Evolutionary conservation across 805 yeast genomes (phyloP).

Genomic region (Lipomyces chichibuensis): DNA sequence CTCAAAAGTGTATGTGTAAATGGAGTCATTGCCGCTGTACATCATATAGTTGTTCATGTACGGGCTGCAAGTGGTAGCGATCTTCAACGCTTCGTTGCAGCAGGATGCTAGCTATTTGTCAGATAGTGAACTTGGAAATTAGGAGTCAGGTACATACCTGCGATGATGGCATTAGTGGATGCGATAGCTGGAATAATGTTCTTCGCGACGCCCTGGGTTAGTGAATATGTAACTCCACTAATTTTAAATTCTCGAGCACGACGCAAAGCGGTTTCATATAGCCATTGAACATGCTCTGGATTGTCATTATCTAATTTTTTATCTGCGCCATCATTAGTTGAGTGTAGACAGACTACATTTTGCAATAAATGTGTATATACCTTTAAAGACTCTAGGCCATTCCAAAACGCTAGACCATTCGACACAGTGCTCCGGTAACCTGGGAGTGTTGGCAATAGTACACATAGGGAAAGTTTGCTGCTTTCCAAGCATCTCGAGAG

Average conservation of each 20-base stretch:
- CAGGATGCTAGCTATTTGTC: constrained; percentile 53
- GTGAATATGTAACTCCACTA: constrained; percentile 65
- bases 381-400: constrained; percentile 62
- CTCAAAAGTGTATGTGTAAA: constrained; percentile 71
- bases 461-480: constrained; percentile 81
- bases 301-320: constrained; percentile 67
- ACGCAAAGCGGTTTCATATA: constrained; percentile 55
- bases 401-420: constrained; percentile 82
- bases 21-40: constrained; percentile 81
- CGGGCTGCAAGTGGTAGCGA: constrained; percentile 71
- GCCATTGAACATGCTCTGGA: constrained; percentile 65
- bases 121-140: not conserved
- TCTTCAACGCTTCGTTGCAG: constrained; percentile 81
- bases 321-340: constrained; percentile 30
- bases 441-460: constrained; percentile 92
- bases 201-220: constrained; percentile 85
- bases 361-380: constrained; percentile 5
- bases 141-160: constrained; percentile 53
- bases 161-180: constrained; percentile 88
- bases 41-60: constrained; percentile 75
- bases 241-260: constrained; percentile 72
- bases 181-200: constrained; percentile 93
- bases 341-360: not conserved
- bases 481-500: constrained; percentile 66
- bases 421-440: constrained; percentile 90